Base-by-base conservation (phyloP, 1,139 yeast species). In the Lodderomyces metapsilosis region DNA sequence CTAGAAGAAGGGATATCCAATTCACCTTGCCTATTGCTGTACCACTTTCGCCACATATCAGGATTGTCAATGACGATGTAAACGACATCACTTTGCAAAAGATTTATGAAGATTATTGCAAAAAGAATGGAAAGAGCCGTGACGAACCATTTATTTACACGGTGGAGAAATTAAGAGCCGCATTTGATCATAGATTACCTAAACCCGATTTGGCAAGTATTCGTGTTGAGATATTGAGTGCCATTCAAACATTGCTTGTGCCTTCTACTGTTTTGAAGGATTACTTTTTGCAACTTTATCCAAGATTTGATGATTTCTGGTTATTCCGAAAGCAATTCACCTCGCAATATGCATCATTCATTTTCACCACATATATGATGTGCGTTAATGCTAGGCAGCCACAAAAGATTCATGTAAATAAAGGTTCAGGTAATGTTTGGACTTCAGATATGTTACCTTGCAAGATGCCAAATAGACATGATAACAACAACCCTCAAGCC, bases 371-470 rank as follows among this genome's bases (percentile, higher is more conserved):
- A 1, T 88, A 88, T 58, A 83, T 92, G 88, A 82, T 94, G 88
- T 84, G 96, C 65, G 89, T 94, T 53, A 88, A 88, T 61, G 83
- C 86, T 42, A 81, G 99, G 57, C 92, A 88, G 52, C 98, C 98
- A 2, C 95, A 88, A 61, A 94, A 91, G 74, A 86, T 92, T 46
- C 85, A 85, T 61, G 80, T 94, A 43, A 84, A 89, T 55, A 76
- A 78, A 56, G 80, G 80, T 5, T 84, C 94, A 2, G 99, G 98
- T 47, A 82, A 80, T 53, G 92, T 92, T 12, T 88, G 95, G 84
- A 89, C 98, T 0, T 82, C 94, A 3, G 98, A 94, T 56, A 89
- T 92, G 96, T 72, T 94, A 41, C 98, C 98, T 20, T 84, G 89
- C 53, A 84, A 84, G 63, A 72, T 83, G 52, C 85, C 87, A 11